Percentiles rank a stretch among this genome's conserved stretches.
Conservation (phyloP, 148 eudicot species). For the Camellia japonica region DNA sequence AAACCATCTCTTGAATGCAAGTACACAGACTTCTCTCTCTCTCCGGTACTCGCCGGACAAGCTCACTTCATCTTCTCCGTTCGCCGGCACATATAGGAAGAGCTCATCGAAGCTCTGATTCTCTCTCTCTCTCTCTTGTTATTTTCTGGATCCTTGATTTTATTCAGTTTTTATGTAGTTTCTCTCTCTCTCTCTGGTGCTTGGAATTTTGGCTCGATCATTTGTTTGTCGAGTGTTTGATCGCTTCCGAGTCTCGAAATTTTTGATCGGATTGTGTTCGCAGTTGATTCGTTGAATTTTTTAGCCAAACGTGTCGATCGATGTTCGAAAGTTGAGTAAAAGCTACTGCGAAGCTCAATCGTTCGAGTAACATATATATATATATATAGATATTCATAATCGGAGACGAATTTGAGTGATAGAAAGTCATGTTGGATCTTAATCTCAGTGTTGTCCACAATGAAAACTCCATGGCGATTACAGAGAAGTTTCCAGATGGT, state of each 20-base stretch:
- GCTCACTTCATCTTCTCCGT: not conserved
- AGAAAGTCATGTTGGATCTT: constrained; percentile 19
- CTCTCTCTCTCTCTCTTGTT: not conserved
- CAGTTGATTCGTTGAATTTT: constrained; percentile 5
- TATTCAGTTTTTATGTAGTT: not conserved
- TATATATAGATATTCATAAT: not conserved
- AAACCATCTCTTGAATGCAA: not conserved
- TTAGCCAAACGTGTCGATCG: not conserved
- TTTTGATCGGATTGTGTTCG: not conserved
- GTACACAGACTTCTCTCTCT: not conserved
- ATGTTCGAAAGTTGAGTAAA: not conserved
- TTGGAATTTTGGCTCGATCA: not conserved
- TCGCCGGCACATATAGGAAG: not conserved
- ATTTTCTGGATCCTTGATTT: not conserved
- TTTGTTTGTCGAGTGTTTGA: not conserved
- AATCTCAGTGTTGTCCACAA: constrained; percentile 9
- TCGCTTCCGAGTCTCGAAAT: not conserved
- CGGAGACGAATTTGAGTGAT: not conserved
- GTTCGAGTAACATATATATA: not conserved
- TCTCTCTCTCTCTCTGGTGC: not conserved
- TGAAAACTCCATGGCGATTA: not conserved
- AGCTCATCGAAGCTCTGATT: not conserved
- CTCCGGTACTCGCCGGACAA: not conserved
- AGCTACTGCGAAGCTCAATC: not conserved
- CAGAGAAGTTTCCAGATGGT: constrained; percentile 1